A percentile compares a stretch with the other conserved stretches of the same genome.
Conservation (phyloP, 495 filamentous ascomycete species). For the Collariella sp. region DNA sequence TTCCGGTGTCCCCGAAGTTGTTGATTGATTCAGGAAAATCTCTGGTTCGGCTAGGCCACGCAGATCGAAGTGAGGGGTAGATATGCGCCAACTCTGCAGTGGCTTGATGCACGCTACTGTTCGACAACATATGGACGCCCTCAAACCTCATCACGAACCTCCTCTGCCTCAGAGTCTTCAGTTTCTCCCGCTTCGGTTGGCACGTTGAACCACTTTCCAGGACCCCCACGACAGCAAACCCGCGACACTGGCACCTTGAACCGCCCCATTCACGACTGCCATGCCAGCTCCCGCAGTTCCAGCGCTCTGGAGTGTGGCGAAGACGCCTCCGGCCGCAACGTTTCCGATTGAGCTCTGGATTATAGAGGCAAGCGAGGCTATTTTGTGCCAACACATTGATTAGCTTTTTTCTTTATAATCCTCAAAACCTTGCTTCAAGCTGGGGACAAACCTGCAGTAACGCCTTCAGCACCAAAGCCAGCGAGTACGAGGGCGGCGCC, state of each 20-base stretch:
- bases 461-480: too few species aligned
- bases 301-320: slow-evolving; percentile 15
- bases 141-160: background rate
- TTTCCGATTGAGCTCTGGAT: slow-evolving; percentile 13
- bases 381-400: background rate
- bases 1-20: too few species aligned
- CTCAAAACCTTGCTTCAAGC: too few species aligned
- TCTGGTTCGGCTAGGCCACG: too few species aligned
- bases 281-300: slow-evolving; percentile 6
- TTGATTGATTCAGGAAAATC: too few species aligned
- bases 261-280: background rate
- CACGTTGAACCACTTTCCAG: background rate
- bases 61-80: too few species aligned
- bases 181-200: background rate
- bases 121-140: too few species aligned
- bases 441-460: too few species aligned
- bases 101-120: too few species aligned
- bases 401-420: too few species aligned
- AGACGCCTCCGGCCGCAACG: slow-evolving; percentile 11
- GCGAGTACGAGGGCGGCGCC: too few species aligned
- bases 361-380: slow-evolving; percentile 15
- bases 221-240: background rate
- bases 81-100: too few species aligned
- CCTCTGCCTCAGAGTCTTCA: background rate
- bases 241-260: background rate